Conservation (phyloP, 345 rosid species). For the Salix purpurea region DNA sequence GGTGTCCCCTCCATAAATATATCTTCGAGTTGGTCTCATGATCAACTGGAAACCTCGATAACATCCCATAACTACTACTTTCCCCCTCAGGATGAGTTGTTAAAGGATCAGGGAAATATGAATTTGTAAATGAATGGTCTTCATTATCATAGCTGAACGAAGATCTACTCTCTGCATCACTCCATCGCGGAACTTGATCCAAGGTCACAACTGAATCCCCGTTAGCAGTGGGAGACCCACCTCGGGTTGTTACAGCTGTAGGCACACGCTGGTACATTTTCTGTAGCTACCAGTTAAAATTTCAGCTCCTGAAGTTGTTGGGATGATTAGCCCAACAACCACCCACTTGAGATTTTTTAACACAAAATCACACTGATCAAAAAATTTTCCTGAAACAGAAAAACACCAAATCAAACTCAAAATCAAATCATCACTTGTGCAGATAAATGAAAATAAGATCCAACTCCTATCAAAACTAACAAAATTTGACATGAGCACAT, state of each 20-base stretch:
- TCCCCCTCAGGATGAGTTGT: conserved; percentile 47
- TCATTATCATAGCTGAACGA: conserved; percentile 52
- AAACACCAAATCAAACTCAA: conserved; percentile 2
- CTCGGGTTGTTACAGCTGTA: conserved; percentile 34
- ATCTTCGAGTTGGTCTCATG: conserved; percentile 77
- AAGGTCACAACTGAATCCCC: conserved; percentile 67
- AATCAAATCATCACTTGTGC: not conserved
- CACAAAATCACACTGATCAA: not conserved
- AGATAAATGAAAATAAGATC: not conserved
- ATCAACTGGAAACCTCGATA: conserved; percentile 82
- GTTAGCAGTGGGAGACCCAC: conserved; percentile 34
- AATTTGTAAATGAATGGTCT: conserved; percentile 55
- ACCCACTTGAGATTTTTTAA: conserved; percentile 4
- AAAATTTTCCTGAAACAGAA: conserved; percentile 10
- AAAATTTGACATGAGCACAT: not conserved
- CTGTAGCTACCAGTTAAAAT: conserved; percentile 19
- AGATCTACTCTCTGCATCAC: conserved; percentile 64
- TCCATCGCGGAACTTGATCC: conserved; percentile 92
- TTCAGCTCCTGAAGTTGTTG: conserved; percentile 5
- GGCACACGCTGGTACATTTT: conserved; percentile 69
- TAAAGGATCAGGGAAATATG: conserved; percentile 70
- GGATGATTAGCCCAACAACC: not conserved
- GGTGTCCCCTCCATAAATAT: conserved; percentile 89
- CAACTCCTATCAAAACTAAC: not conserved
- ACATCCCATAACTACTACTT: conserved; percentile 49